A percentile compares a stretch with the other conserved stretches of the same genome.
Conservation (phyloP, 768 basidiomycete genomes). For the Myochromella boudieri region DNA sequence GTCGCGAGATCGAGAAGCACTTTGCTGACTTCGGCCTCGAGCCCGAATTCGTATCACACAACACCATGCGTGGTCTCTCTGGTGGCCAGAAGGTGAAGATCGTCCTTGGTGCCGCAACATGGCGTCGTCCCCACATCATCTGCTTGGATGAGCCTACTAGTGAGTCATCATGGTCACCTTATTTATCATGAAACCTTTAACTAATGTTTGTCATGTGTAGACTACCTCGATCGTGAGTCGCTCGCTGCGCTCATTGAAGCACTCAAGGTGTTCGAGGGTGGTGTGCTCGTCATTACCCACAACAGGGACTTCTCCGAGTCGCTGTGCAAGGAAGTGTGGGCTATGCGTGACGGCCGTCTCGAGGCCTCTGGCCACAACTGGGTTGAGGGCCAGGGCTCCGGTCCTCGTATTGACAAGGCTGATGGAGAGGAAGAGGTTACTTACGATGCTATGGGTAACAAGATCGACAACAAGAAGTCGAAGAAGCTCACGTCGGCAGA, state of each 20-base stretch:
- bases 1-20: slow-evolving; percentile 99
- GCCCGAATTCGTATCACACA: slow-evolving; percentile 98
- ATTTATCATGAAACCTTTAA: slow-evolving; percentile 3
- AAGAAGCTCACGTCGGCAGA: slow-evolving; percentile 87
- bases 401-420: slow-evolving; percentile 92
- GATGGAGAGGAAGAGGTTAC: slow-evolving; percentile 87
- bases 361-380: slow-evolving; percentile 99
- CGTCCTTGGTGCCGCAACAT: slow-evolving; percentile 96
- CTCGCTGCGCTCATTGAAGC: slow-evolving; percentile 98
- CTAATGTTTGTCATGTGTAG: slow-evolving; percentile 35
- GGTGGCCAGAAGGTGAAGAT: slow-evolving; percentile 99
- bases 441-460: slow-evolving; percentile 99
- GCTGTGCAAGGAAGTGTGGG: slow-evolving; percentile 97
- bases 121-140: slow-evolving; percentile 98
- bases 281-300: slow-evolving; percentile 97
- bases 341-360: slow-evolving; percentile 95
- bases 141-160: slow-evolving; percentile 97
- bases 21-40: slow-evolving; percentile 99
- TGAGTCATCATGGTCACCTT: slow-evolving; percentile 30
- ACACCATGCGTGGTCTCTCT: slow-evolving; percentile 98
- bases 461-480: slow-evolving; percentile 79
- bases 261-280: slow-evolving; percentile 96
- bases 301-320: slow-evolving; percentile 99
- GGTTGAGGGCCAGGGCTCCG: slow-evolving; percentile 98
- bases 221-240: slow-evolving; percentile 99